Evolutionary conservation across 148 eudicot genomes (phyloP).

Genomic region (Arbutus unedo): DNA sequence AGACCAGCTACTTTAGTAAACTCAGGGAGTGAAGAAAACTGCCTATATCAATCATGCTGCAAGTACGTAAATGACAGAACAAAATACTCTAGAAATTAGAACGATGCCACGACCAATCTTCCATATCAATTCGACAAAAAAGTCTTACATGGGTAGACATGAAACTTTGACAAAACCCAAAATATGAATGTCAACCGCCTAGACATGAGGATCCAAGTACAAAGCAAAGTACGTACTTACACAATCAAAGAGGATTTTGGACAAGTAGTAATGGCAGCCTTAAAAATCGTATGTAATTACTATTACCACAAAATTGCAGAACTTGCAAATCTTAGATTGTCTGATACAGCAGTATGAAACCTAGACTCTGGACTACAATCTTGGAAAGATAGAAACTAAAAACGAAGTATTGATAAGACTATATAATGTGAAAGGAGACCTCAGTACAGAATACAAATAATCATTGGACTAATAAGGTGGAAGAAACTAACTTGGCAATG

Average conservation of each 20-base stretch:
- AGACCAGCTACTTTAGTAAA: slow-evolving; percentile 7
- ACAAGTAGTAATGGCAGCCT: neutral
- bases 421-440: neutral
- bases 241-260: neutral
- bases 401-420: neutral
- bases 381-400: neutral
- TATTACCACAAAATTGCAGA: neutral
- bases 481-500: slow-evolving; percentile 57
- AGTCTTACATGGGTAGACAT: neutral
- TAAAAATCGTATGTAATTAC: neutral
- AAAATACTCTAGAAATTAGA: neutral
- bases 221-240: neutral
- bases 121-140: neutral
- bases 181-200: neutral
- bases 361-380: neutral
- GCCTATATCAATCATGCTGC: neutral
- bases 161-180: neutral
- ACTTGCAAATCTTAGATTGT: neutral
- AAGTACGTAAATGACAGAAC: neutral
- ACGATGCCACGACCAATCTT: neutral
- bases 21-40: neutral
- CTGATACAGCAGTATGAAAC: neutral
- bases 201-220: neutral
- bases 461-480: neutral
- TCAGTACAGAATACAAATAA: neutral